A percentile compares a stretch with the other conserved stretches of the same genome.
phyloP scores from a whole-genome alignment of 148 eudicot genomes.

The Cornus florida region DNA sequence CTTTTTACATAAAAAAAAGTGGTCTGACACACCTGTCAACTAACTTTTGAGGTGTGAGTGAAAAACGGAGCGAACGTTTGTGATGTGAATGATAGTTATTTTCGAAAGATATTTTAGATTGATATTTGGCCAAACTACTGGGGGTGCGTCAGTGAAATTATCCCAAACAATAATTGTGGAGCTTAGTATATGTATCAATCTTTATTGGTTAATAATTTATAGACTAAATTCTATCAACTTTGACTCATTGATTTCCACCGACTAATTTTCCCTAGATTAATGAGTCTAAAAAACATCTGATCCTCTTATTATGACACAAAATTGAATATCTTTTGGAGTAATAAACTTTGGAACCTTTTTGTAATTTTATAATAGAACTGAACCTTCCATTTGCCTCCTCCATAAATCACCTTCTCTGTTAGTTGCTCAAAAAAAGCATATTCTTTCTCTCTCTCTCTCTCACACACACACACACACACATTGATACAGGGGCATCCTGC shows the following conservation, averaged over 20 bases:
- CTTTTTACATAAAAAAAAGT: too few species aligned
- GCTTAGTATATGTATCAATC: too few species aligned
- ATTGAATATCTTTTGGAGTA: neutral
- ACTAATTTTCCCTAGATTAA: neutral
- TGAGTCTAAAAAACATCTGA: neutral
- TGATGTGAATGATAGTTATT: too few species aligned
- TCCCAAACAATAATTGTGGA: too few species aligned
- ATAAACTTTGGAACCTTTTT: neutral
- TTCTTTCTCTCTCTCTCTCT: neutral
- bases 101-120: too few species aligned
- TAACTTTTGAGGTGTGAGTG: too few species aligned
- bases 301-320: neutral
- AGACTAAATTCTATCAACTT: neutral
- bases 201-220: too few species aligned
- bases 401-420: neutral
- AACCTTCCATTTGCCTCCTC: conserved; percentile 23
- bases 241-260: neutral
- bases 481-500: neutral
- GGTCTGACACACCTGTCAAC: too few species aligned
- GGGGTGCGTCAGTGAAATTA: too few species aligned
- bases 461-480: too few species aligned
- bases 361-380: conserved; percentile 8
- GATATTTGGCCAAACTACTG: too few species aligned
- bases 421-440: neutral
- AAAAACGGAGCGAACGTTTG: too few species aligned